Percentiles rank a stretch among this genome's conserved stretches.
Evolutionary conservation across 352 stramenopile species (phyloP).

Genomic region (Plasmopara muralis): DNA sequence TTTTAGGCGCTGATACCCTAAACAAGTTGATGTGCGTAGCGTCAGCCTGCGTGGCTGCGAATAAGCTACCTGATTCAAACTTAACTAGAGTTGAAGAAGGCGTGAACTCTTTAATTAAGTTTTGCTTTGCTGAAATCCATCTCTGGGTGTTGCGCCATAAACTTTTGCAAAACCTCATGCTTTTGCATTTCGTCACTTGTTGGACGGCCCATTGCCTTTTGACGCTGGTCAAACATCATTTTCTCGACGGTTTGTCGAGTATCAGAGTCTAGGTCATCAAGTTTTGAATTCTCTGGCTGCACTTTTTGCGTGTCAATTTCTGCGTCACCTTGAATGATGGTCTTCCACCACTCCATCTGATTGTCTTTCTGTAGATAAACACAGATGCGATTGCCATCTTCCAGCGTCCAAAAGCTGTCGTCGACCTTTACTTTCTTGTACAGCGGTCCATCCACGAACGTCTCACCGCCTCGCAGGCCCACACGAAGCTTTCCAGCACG

Average conservation of each 20-base stretch:
- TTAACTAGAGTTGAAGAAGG: background rate
- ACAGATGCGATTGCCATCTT: conserved; percentile 83
- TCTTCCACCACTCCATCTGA: conserved; percentile 99
- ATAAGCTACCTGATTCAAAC: too few relatives aligned
- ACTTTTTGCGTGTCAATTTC: conserved; percentile 99
- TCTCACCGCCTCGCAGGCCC: conserved; percentile 61
- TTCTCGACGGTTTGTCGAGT: conserved; percentile 99
- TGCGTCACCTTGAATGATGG: conserved; percentile 89
- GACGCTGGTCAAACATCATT: conserved; percentile 98
- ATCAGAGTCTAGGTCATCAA: conserved; percentile 96
- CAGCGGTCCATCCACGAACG: conserved; percentile 88
- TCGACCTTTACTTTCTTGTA: conserved; percentile 96
- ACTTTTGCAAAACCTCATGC: conserved; percentile 97
- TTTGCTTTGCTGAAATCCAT: conserved; percentile 99
- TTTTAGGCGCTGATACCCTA: too few relatives aligned
- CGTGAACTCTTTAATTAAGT: conserved; percentile 71
- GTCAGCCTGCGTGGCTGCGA: too few relatives aligned
- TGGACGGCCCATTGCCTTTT: conserved; percentile 96
- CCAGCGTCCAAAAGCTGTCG: conserved; percentile 99
- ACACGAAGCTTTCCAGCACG: conserved; percentile 87
- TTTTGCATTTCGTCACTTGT: conserved; percentile 97
- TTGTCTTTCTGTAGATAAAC: conserved; percentile 98
- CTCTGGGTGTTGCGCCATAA: conserved; percentile 98
- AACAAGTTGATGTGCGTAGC: too few relatives aligned
- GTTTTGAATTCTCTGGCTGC: conserved; percentile 98